Evolutionary conservation across 306 rosid genomes (phyloP), one percentile per base, ranked within the genome.

Genomic region (Cyclanthera cordifolia): DNA sequence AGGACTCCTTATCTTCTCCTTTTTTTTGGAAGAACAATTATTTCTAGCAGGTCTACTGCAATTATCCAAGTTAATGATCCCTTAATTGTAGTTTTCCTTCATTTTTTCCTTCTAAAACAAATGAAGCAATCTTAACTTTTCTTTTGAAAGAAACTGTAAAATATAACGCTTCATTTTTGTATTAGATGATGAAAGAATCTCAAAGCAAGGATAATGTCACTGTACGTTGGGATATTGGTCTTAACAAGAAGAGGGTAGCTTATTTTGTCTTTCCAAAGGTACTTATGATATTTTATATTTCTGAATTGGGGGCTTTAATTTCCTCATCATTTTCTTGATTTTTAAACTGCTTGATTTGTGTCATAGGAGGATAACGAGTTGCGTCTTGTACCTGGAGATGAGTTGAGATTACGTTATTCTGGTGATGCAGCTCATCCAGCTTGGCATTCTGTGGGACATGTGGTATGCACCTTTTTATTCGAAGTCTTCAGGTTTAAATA

Each of bases 351-450:
- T 43, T 46, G 68, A 37, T 82, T 39, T 50, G 39, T 79, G 70
- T 52, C 79, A 64, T 79, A 93, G 98, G 98, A 94, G 85, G 99
- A 94, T 80, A 94, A 94, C 73, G 99, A 94, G 75, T 77, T 94
- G 81, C 92, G 97, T 54, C 99, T 94, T 75, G 99, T 94, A 69
- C 99, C 99, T 46, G 99, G 99, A 66, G 99, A 94, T 79, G 99
- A 94, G 83, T 81, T 94, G 78, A 85, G 97, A 49, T 73, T 94
- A 77, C 96, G 99, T 12, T 94, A 94, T 79, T 94, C 99, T 73
- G 99, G 99, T 65, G 99, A 94, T 85, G 99, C 99, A 52, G 97
- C 95, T 48, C 99, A 94, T 84, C 99, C 99, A 53, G 95, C 99
- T 4, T 94, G 99, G 99, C 97, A 94, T 79, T 90, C 99, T 67